Percentiles rank a stretch among this genome's conserved stretches.
Conservation (phyloP, 2,329 filamentous ascomycete species). For the Stemphylium vesicarium region DNA sequence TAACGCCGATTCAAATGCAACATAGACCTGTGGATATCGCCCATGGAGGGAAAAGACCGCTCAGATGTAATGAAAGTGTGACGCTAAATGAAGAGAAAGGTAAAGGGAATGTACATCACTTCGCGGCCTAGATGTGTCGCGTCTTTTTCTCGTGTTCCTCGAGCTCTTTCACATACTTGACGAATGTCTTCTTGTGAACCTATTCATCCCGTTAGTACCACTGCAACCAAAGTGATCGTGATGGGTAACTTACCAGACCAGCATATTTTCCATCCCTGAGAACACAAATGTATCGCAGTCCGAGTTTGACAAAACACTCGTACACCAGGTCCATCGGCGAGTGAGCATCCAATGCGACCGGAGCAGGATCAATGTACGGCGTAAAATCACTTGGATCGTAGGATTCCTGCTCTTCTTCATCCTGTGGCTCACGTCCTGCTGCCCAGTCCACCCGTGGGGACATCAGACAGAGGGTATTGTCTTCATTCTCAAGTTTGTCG, state of each 20-base stretch:
- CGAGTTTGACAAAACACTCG: constrained; percentile 94
- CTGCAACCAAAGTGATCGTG: not conserved
- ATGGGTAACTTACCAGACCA: constrained; percentile 71
- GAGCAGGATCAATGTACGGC: constrained; percentile 88
- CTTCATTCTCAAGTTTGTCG: constrained; percentile 80
- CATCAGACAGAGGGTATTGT: constrained; percentile 81
- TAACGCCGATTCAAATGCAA: constrained; percentile 13
- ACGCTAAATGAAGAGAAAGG: not conserved
- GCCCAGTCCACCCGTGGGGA: constrained; percentile 62
- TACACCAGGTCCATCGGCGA: constrained; percentile 95
- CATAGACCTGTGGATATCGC: not conserved
- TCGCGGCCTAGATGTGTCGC: constrained; percentile 1
- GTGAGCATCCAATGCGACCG: constrained; percentile 83
- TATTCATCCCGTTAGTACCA: constrained; percentile 39
- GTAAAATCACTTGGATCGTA: constrained; percentile 83
- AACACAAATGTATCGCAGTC: constrained; percentile 90
- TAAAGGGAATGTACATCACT: not conserved
- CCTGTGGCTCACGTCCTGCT: constrained; percentile 55
- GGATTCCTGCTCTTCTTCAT: constrained; percentile 56
- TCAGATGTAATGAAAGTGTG: constrained; percentile 3
- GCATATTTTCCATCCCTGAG: constrained; percentile 82
- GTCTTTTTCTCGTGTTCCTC: constrained; percentile 59
- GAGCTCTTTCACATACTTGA: constrained; percentile 87
- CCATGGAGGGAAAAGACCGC: not conserved
- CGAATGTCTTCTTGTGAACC: constrained; percentile 96